Evolutionary conservation across 208 protist species (phyloP), one percentile per base, ranked within the genome.

Genomic region (Trypanosoma mega): DNA sequence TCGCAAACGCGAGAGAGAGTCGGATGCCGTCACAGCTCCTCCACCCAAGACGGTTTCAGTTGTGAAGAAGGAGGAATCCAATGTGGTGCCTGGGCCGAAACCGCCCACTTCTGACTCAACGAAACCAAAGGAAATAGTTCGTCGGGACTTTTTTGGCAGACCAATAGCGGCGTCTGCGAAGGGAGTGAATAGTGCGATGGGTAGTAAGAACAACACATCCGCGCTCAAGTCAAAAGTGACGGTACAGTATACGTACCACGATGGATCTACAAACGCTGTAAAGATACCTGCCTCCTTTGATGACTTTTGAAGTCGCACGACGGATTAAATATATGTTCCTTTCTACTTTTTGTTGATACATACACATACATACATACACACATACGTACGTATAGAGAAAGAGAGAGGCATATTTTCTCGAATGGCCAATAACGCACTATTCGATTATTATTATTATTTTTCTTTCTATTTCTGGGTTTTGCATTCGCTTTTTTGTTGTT

Each of bases 251-350:
- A 59, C 77, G 1, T 90, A 91, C 57, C 75, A 89, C 34, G 88
- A 92, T 39, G 88, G 88, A 18, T 78, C 68, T 51, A 92, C 88
- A 11, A 94, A 94, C 50, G 88, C 80, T 2, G 85, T 94, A 23
- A 83, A 83, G 50, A 85, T 92, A 61, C 81, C 81, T 1, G 85
- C 88, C 3, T 61, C 61, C 2, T 55, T 91, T 26, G 49, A 62
- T 4, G 85, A 94, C 46, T 94, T 92, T 52, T 39, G 23, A 68
- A 12, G n/a, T 21, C 60, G 61, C 16, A 66, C 45, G 30, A 45
- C 23, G 23, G 16, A 44, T 24, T 16, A 57, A 41, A n/a, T n/a
- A 39, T 16, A 6, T 16, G 8, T 6, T 12, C 12, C 12, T 39
- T 39, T 54, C n/a, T 16, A 11, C 24, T 24, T 24, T 1, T 54